Percentiles rank a stretch among this genome's conserved stretches.
These are phyloP conservation scores for Omphalea diandra DNA, from an alignment of 441 rosid species.

Conservation along the genomic window DNA sequence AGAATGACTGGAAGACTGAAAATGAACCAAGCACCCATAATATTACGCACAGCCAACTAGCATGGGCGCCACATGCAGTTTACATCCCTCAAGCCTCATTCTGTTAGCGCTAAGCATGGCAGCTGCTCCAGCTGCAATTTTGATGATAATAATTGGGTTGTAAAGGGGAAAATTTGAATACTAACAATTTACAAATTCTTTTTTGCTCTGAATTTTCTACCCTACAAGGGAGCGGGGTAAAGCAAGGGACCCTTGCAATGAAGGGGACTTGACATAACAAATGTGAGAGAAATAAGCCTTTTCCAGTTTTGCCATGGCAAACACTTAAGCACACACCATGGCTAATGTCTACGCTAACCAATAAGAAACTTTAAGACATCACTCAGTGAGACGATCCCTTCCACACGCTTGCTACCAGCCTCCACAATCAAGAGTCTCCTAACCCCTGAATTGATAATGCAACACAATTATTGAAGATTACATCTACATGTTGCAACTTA, in stretches of 20 bases:
- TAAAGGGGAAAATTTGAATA: conserved; percentile 25
- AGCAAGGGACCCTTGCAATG: conserved; percentile 26
- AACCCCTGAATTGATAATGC: conserved; percentile 52
- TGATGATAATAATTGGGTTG: conserved; percentile 26
- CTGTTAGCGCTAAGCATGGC: conserved; percentile 21
- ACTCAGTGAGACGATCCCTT: conserved; percentile 85
- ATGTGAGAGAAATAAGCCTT: conserved; percentile 25
- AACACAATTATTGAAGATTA: neutral
- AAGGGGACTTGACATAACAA: conserved; percentile 25
- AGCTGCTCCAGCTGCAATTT: conserved; percentile 25
- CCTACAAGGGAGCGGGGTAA: conserved; percentile 29
- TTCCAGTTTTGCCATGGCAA: conserved; percentile 6
- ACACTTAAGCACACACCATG: conserved; percentile 16
- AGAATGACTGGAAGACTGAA: too few species aligned
- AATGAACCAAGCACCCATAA: neutral
- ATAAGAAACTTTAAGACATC: conserved; percentile 86
- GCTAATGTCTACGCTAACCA: conserved; percentile 30
- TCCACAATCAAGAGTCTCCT: conserved; percentile 90
- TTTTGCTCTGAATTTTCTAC: conserved; percentile 41
- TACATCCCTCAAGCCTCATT: conserved; percentile 19
- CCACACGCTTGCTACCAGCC: conserved; percentile 97
- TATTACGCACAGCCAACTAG: conserved; percentile 8
- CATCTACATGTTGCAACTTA: neutral
- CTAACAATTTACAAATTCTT: too few species aligned
- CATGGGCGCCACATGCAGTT: conserved; percentile 17